Evolutionary conservation across 2,329 filamentous ascomycete genomes (phyloP).

Genomic region (Ophiobolus disseminans): DNA sequence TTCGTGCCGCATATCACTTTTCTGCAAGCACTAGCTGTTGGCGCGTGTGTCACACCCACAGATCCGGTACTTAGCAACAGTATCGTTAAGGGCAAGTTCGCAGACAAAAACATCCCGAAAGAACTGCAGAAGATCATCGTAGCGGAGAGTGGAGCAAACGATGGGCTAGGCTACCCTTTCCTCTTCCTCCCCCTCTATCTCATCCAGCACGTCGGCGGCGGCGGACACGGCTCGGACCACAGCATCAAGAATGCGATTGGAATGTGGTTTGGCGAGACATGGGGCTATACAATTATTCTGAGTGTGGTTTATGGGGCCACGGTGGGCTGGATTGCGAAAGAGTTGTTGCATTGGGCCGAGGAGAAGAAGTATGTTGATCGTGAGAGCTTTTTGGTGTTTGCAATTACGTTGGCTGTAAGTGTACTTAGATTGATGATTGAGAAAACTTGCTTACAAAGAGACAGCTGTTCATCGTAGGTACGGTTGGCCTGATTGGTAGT

Average conservation of each 20-base stretch:
- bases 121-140: constrained; percentile 73
- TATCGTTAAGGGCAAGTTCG: constrained; percentile 93
- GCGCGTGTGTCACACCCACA: constrained; percentile 88
- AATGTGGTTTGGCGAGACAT: constrained; percentile 84
- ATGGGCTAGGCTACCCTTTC: constrained; percentile 88
- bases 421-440: neutral
- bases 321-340: constrained; percentile 82
- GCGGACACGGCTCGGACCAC: constrained; percentile 54
- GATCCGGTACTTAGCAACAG: constrained; percentile 88
- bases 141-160: constrained; percentile 83
- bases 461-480: constrained; percentile 83
- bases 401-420: constrained; percentile 76
- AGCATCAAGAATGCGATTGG: constrained; percentile 73
- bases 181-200: constrained; percentile 84
- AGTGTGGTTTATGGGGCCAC: constrained; percentile 78
- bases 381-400: constrained; percentile 87
- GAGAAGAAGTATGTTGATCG: constrained; percentile 81
- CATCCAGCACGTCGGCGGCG: constrained; percentile 74
- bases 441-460: neutral
- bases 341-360: constrained; percentile 84
- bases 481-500: constrained; percentile 83
- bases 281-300: constrained; percentile 81
- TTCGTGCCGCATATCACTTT: constrained; percentile 75
- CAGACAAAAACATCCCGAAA: constrained; percentile 85
- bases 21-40: constrained; percentile 79